These are phyloP conservation scores for Aureobasidium sp. DNA, from an alignment of 2,329 filamentous ascomycete genomes.

Conservation along the genomic window DNA sequence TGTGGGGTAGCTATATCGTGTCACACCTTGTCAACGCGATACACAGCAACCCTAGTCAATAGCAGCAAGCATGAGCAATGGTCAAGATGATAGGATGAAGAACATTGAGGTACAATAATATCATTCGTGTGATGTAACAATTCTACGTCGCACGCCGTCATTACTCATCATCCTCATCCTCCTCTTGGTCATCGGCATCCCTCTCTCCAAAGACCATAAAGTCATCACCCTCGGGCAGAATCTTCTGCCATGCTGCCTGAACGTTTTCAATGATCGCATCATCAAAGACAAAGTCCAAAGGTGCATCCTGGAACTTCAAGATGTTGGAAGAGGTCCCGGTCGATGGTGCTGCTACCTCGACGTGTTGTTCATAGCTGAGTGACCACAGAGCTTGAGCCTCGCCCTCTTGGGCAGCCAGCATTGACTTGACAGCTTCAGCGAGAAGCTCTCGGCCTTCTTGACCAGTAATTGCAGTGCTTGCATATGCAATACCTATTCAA, in stretches of 20 bases:
- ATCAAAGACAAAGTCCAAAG: slow-evolving; percentile 76
- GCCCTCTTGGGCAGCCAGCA: slow-evolving; percentile 41
- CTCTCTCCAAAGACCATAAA: slow-evolving; percentile 87
- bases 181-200: slow-evolving; percentile 66
- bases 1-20: slow-evolving; percentile 8
- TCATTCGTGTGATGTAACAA: slow-evolving; percentile 1
- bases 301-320: slow-evolving; percentile 65
- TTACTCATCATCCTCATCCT: slow-evolving; percentile 41
- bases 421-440: slow-evolving; percentile 43
- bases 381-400: slow-evolving; percentile 56
- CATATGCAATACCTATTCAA: slow-evolving; percentile 64
- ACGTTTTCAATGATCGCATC: slow-evolving; percentile 75
- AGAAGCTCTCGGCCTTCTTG: slow-evolving; percentile 39
- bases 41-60: too few species aligned
- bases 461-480: slow-evolving; percentile 48
- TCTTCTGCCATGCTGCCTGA: slow-evolving; percentile 72
- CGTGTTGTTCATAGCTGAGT: slow-evolving; percentile 56
- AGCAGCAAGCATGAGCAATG: background rate
- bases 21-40: background rate
- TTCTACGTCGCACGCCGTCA: background rate
- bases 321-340: slow-evolving; percentile 38
- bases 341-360: slow-evolving; percentile 29
- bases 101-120: background rate
- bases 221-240: slow-evolving; percentile 58
- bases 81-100: too few species aligned